A percentile compares a stretch with the other conserved stretches of the same genome.
phyloP scores from a whole-genome alignment of 2,329 filamentous ascomycete genomes.

The Verticillium zaregamsianum region DNA sequence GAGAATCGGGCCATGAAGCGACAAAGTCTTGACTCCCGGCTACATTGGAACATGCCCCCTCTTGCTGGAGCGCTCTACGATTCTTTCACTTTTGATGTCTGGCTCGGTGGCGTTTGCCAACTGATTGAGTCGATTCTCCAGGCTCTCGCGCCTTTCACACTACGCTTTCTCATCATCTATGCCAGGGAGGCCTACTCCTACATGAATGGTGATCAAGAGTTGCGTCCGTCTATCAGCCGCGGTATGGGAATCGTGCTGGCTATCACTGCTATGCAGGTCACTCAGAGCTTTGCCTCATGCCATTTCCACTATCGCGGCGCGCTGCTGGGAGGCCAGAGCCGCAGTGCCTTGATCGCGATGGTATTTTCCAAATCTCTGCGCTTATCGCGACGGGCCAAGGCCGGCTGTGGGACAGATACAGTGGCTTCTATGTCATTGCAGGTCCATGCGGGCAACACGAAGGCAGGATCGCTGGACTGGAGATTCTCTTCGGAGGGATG shows the following conservation, averaged over 20 bases:
- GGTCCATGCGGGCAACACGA: slow-evolving; percentile 20
- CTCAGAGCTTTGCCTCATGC: slow-evolving; percentile 76
- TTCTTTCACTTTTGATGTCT: slow-evolving; percentile 79
- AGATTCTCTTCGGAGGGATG: slow-evolving; percentile 68
- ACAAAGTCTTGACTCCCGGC: background rate
- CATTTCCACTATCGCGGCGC: slow-evolving; percentile 93
- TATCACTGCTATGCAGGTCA: slow-evolving; percentile 78
- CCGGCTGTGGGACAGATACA: slow-evolving; percentile 59
- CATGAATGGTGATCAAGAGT: slow-evolving; percentile 45
- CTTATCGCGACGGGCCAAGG: slow-evolving; percentile 81
- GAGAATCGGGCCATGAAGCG: background rate
- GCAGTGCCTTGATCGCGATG: slow-evolving; percentile 76
- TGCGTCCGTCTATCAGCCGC: slow-evolving; percentile 63
- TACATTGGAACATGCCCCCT: slow-evolving; percentile 58
- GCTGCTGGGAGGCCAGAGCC: slow-evolving; percentile 80
- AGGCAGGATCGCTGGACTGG: slow-evolving; percentile 29
- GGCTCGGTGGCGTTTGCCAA: slow-evolving; percentile 75
- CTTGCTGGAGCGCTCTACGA: slow-evolving; percentile 81
- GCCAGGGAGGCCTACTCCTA: slow-evolving; percentile 79
- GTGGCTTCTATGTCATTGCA: slow-evolving; percentile 39
- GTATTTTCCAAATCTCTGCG: slow-evolving; percentile 93
- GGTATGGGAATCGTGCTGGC: slow-evolving; percentile 83
- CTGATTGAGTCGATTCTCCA: slow-evolving; percentile 72
- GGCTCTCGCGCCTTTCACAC: slow-evolving; percentile 77
- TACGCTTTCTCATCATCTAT: slow-evolving; percentile 84